A percentile compares a stretch with the other conserved stretches of the same genome.
These are phyloP conservation scores for Urostyla sp. DNA, from an alignment of 73 alveolate species.

Conservation along the genomic window DNA sequence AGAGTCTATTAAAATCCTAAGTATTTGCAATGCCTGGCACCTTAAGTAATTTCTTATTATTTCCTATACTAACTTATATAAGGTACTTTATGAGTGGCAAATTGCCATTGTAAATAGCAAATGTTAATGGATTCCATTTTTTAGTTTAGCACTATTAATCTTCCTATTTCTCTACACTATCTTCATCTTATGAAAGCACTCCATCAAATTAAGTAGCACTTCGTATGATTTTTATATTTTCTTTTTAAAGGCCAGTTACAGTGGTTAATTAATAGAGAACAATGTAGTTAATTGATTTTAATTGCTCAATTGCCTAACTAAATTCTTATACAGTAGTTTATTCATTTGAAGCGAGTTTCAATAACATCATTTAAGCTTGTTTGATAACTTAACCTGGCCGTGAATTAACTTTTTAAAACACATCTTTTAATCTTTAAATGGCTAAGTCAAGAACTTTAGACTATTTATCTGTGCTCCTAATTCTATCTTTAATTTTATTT, in stretches of 20 bases:
- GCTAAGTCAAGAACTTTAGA: neutral
- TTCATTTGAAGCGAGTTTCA: slow-evolving; percentile 10
- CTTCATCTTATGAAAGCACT: too few relatives aligned
- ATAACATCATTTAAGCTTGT: slow-evolving; percentile 3
- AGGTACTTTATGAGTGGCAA: slow-evolving; percentile 15
- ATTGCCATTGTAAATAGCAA: slow-evolving; percentile 24
- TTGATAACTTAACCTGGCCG: neutral
- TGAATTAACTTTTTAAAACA: slow-evolving; percentile 18
- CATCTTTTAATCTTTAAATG: neutral
- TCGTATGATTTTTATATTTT: neutral
- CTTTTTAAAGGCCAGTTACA: slow-evolving; percentile 28
- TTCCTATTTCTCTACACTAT: neutral
- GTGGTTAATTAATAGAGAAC: neutral
- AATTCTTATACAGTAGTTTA: neutral
- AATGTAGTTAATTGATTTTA: slow-evolving; percentile 28
- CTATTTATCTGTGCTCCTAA: neutral
- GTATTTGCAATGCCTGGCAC: slow-evolving; percentile 32
- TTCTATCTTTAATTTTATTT: slow-evolving; percentile 18
- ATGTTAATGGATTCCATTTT: slow-evolving; percentile 57
- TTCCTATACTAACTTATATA: neutral
- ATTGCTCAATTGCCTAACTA: neutral
- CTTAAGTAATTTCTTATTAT: slow-evolving; percentile 19
- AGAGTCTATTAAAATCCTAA: slow-evolving; percentile 1
- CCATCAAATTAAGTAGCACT: neutral
- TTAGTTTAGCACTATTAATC: neutral